Evolutionary conservation across 805 yeast species (phyloP), one percentile per base, ranked within the genome.

Genomic region (Barnettozyma wickerhamii): DNA sequence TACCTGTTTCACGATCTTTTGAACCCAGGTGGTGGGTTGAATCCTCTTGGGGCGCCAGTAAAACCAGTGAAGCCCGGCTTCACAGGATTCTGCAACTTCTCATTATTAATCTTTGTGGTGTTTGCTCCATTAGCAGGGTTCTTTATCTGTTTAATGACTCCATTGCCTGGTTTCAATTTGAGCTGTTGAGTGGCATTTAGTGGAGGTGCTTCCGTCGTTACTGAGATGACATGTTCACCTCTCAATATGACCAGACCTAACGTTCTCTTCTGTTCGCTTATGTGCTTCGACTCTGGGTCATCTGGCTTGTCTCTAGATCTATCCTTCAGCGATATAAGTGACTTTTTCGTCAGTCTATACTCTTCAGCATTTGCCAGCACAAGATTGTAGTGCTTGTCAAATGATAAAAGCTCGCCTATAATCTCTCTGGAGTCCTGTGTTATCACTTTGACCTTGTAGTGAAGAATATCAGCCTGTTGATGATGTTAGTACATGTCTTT

Each of bases 281-380:
- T 58, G 15, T 53, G 45, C 10, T 35, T 29, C 10, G 73, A 62
- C 41, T 65, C 68, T 18, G 64, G 48, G 39, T 47, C 55, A 38
- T 56, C 50, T 47, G 58, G 64, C 51, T 68, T 59, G 45, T 58
- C 38, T 34, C 52, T 51, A 27, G 63, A 56, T 30, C 70, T 50
- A 29, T 66, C 68, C 31, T 51, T 56, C 32, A 66, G 41, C 17
- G 68, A 65, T 19, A 51, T 40, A 26, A 52, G 35, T 7, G 85
- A 72, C 46, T 79, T 79, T 51, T 79, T 81, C 5, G 95, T 79
- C 10, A 81, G 63, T 49, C 97, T 71, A 53, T 79, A 79, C 58
- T 91, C 99, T 53, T 86, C 89, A 31, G 93, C 77, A 48, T 90
- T 93, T 10, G 84, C 74, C 24, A 91, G 65, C 12, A 93, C 95